phyloP scores from a whole-genome alignment of 371 early-diverging fungal species.

The Lichtheimia hyalospora region DNA sequence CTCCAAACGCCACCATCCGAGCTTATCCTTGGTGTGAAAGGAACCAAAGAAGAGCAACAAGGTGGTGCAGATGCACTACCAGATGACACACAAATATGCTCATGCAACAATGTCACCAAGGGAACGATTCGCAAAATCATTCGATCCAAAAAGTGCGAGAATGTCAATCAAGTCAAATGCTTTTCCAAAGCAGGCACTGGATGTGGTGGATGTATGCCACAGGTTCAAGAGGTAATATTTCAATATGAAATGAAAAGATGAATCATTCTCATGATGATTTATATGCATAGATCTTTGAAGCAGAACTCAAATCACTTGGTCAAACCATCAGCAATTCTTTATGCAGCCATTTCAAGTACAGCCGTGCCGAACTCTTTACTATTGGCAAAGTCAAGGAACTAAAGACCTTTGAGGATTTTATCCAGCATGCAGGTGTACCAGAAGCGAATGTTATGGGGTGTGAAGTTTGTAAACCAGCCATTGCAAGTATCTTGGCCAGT shows the following conservation, averaged over 20 bases:
- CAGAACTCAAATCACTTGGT: slow-evolving; percentile 59
- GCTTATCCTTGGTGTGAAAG: slow-evolving; percentile 55
- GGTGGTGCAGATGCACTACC: slow-evolving; percentile 49
- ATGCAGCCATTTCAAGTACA: slow-evolving; percentile 64
- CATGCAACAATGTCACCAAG: slow-evolving; percentile 71
- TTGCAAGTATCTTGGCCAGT: slow-evolving; percentile 68
- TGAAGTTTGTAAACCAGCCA: slow-evolving; percentile 66
- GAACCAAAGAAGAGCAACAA: slow-evolving; percentile 20
- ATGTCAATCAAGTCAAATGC: slow-evolving; percentile 57
- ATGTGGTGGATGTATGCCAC: slow-evolving; percentile 66
- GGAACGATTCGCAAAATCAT: slow-evolving; percentile 52
- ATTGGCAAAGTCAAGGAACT: slow-evolving; percentile 59
- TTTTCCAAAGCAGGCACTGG: slow-evolving; percentile 62
- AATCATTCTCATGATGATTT: too few species aligned
- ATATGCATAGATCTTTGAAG: slow-evolving; percentile 48
- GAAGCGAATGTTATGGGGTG: slow-evolving; percentile 39
- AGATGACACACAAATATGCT: slow-evolving; percentile 71
- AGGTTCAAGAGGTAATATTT: slow-evolving; percentile 29
- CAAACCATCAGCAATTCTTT: slow-evolving; percentile 49
- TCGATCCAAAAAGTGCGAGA: slow-evolving; percentile 37
- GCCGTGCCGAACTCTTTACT: slow-evolving; percentile 64
- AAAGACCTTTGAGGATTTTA: slow-evolving; percentile 49
- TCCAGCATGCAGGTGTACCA: slow-evolving; percentile 42
- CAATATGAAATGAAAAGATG: not conserved
- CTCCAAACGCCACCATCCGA: slow-evolving; percentile 56